Conservation (phyloP, 2,329 filamentous ascomycete genomes). For the Plenodomus biglobosus region DNA sequence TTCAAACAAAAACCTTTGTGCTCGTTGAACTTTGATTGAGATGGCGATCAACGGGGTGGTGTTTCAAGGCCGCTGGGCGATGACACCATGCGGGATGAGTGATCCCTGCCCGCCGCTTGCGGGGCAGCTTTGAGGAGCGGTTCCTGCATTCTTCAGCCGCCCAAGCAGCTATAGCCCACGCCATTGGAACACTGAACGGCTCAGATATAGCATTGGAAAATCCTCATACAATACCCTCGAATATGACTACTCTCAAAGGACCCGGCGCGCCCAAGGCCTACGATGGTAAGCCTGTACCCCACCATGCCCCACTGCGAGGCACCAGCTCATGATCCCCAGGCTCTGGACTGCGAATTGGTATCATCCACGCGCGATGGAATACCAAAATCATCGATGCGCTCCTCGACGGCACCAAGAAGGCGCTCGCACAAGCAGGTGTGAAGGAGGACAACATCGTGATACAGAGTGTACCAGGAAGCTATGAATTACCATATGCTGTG, state of each 20-base stretch:
- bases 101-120: constrained; percentile 17
- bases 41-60: neutral
- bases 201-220: neutral
- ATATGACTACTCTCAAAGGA: constrained; percentile 62
- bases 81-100: constrained; percentile 14
- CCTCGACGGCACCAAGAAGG: constrained; percentile 75
- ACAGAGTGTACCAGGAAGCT: constrained; percentile 88
- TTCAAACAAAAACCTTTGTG: constrained; percentile 1
- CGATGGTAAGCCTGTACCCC: constrained; percentile 52
- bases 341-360: constrained; percentile 78
- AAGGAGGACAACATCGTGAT: constrained; percentile 84
- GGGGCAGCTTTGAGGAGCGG: constrained; percentile 15
- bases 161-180: constrained; percentile 6
- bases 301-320: neutral
- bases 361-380: constrained; percentile 97
- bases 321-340: constrained; percentile 32
- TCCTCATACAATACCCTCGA: neutral
- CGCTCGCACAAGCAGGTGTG: constrained; percentile 77
- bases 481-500: constrained; percentile 89
- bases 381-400: constrained; percentile 81
- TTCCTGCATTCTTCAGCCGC: constrained; percentile 32
- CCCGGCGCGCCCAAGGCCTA: constrained; percentile 60
- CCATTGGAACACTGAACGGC: neutral
- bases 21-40: neutral
- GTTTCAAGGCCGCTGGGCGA: constrained; percentile 13